phyloP scores from a whole-genome alignment of 2,329 filamentous ascomycete genomes.

The Penicillium sp. region DNA sequence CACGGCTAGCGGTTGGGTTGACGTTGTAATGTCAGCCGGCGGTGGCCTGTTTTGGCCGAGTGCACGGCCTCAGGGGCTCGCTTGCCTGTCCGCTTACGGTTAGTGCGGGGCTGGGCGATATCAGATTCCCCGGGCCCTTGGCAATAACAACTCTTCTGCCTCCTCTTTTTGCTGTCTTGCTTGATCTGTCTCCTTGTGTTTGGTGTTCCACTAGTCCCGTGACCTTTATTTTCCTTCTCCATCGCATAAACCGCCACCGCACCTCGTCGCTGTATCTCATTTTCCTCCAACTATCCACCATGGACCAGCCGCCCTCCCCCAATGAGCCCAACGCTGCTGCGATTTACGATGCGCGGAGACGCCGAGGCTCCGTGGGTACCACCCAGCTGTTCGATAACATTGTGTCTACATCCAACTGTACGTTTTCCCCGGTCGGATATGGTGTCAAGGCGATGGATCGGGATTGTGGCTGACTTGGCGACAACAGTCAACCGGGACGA shows the following conservation, averaged over 20 bases:
- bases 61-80: conserved; percentile 45
- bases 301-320: conserved; percentile 26
- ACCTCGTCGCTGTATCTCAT: neutral
- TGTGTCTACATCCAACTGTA: conserved; percentile 95
- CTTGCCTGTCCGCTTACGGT: conserved; percentile 39
- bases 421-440: conserved; percentile 29
- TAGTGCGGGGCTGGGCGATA: conserved; percentile 45
- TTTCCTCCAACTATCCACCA: conserved; percentile 15
- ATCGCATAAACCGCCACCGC: neutral
- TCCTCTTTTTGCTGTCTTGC: conserved; percentile 5
- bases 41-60: conserved; percentile 42
- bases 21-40: conserved; percentile 44
- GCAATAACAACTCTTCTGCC: conserved; percentile 8
- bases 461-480: conserved; percentile 5
- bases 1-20: conserved; percentile 40
- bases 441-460: neutral
- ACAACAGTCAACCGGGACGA: conserved; percentile 87
- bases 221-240: neutral
- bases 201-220: neutral
- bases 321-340: conserved; percentile 44
- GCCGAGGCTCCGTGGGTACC: conserved; percentile 49
- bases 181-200: neutral
- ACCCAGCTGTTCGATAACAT: conserved; percentile 85
- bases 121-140: conserved; percentile 35
- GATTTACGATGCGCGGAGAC: conserved; percentile 44